These are phyloP conservation scores for Allomyces javanicus DNA, from an alignment of 192 early-diverging fungal species.

Conservation along the genomic window DNA sequence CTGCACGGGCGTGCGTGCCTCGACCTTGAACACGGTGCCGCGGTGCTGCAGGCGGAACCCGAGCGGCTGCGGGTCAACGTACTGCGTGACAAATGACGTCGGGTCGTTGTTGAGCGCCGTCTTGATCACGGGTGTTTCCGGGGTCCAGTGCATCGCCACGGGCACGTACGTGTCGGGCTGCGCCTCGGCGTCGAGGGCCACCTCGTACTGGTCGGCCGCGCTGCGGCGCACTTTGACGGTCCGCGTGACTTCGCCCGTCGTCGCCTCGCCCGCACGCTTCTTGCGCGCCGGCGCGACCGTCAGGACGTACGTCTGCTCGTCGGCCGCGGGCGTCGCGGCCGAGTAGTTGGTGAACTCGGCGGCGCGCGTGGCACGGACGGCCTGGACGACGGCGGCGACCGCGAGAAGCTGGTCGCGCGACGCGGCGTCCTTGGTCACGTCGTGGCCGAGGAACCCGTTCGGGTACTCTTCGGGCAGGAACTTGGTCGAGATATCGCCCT, in stretches of 20 bases:
- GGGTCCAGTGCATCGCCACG: constrained; percentile 40
- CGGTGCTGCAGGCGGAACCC: constrained; percentile 65
- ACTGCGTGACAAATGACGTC: constrained; percentile 20
- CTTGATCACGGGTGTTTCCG: constrained; percentile 49
- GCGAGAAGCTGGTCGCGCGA: constrained; percentile 36
- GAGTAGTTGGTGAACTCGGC: constrained; percentile 7
- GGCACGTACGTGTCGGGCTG: constrained; percentile 8
- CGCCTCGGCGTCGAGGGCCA: constrained; percentile 6
- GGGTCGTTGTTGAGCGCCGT: constrained; percentile 14
- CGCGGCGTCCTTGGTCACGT: constrained; percentile 18
- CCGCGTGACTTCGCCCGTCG: constrained; percentile 1
- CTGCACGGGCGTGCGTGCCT: constrained; percentile 19
- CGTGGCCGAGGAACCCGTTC: constrained; percentile 59
- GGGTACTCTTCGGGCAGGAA: constrained; percentile 83
- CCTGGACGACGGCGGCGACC: constrained; percentile 38
- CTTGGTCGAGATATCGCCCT: constrained; percentile 60
- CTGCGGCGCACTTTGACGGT: neutral
- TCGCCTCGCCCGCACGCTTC: constrained; percentile 3
- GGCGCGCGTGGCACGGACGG: constrained; percentile 40
- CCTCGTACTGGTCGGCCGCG: constrained; percentile 7
- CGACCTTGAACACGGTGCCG: constrained; percentile 34
- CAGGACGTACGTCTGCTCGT: constrained; percentile 6
- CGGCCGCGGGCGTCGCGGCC: constrained; percentile 5
- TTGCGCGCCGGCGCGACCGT: constrained; percentile 2
- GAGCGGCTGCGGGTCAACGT: constrained; percentile 44